Percentiles rank a stretch among this genome's conserved stretches.
Conservation (phyloP, 106 monocot genomes). For the Allium cepa region DNA sequence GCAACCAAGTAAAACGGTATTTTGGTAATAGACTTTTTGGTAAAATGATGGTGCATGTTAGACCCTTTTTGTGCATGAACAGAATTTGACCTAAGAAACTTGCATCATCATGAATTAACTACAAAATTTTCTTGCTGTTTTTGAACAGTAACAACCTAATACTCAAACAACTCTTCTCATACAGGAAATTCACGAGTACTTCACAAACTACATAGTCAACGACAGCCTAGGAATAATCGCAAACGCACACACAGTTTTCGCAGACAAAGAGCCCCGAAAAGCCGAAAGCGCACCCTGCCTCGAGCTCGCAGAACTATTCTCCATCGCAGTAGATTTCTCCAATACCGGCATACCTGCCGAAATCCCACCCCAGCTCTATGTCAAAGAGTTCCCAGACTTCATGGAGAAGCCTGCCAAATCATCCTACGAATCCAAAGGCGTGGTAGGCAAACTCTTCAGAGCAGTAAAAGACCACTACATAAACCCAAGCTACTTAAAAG, state of each 20-base stretch:
- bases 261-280: slow-evolving; percentile 42
- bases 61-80: neutral
- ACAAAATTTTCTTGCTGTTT: too few species aligned
- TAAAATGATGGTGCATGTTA: neutral
- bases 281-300: slow-evolving; percentile 46
- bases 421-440: slow-evolving; percentile 58
- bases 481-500: slow-evolving; percentile 13
- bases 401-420: slow-evolving; percentile 69
- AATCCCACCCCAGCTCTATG: slow-evolving; percentile 48
- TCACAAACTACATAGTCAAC: slow-evolving; percentile 77
- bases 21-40: neutral
- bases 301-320: slow-evolving; percentile 64
- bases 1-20: neutral
- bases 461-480: slow-evolving; percentile 33
- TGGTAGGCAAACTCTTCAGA: slow-evolving; percentile 55
- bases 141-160: too few species aligned
- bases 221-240: slow-evolving; percentile 84
- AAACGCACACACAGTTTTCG: slow-evolving; percentile 90
- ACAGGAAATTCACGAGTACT: slow-evolving; percentile 83
- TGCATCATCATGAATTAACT: neutral
- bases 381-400: slow-evolving; percentile 82
- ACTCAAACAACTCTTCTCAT: neutral
- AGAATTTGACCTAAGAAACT: neutral
- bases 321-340: slow-evolving; percentile 86
- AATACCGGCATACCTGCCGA: slow-evolving; percentile 79